Base-by-base conservation (phyloP, 192 early-diverging fungal species). In the Umbelopsis sp. region DNA sequence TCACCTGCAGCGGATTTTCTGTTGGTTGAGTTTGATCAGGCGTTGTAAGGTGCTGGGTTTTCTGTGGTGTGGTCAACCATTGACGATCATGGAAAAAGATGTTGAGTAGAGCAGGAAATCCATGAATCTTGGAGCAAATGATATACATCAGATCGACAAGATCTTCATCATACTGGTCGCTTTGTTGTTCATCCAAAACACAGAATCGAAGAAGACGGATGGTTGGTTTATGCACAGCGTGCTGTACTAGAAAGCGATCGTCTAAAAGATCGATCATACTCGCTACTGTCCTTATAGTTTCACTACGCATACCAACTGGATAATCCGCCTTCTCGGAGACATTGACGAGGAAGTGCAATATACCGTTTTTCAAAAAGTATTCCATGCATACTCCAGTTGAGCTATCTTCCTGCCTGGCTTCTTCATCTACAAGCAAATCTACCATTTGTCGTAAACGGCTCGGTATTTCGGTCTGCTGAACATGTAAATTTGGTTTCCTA, bases 381-480 rank as follows among this genome's bases (percentile, higher is more conserved):
- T 97, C 96, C 83, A 95, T 95, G 78, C 95, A 96, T 0, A 92
- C 88, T 29, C 93, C 95, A 0, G 91, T 91, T 3, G 80, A 76
- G 41, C 83, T 85, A 59, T 91, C 90, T 73, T 94, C 93, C 24
- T 88, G 80, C 47, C 89, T 80, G 3, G 92, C 83, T 66, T 93
- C 91, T 84, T 97, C 96, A 77, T 95, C 93, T 7, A 95, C 91
- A 17, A 97, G 83, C 65, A 96, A 80, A 77, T 95, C 93, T 6
- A 95, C 89, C 91, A 97, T 96, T 38, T 84, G 80, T 68, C 90
- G 86, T 59, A 97, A 84, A 41, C 89, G 84, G 24, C 62, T 54
- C 38, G 91, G 89, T 81, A 97, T 92, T 52, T 91, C 90, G 17
- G 94, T 97, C 52, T 91, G 88, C 21, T 84, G 80, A 14, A 94